Evolutionary conservation across 23 red algal species (phyloP).

Genomic region (Gracilaria caudata): DNA sequence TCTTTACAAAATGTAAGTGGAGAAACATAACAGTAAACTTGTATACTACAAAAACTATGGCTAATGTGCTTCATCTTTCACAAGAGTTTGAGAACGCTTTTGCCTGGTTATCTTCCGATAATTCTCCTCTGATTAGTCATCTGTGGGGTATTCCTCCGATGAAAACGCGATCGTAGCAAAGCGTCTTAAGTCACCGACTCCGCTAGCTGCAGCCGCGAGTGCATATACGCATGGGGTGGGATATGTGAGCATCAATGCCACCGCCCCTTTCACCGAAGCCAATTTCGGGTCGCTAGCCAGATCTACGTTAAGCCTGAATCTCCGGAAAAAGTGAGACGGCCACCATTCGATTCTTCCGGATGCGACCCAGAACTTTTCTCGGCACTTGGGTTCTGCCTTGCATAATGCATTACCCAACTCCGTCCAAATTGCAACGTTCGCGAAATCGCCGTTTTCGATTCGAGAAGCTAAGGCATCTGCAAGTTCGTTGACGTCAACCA

Average conservation of each 20-base stretch:
- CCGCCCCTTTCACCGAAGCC: slow-evolving; percentile 50
- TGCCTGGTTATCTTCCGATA: neutral
- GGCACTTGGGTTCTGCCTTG: neutral
- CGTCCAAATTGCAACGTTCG: slow-evolving; percentile 55
- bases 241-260: slow-evolving; percentile 31
- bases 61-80: neutral
- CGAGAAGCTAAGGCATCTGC: slow-evolving; percentile 49
- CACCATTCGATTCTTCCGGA: slow-evolving; percentile 51
- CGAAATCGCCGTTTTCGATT: slow-evolving; percentile 64
- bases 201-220: slow-evolving; percentile 24
- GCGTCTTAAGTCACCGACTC: slow-evolving; percentile 22
- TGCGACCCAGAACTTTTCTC: slow-evolving; percentile 21
- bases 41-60: slow-evolving; percentile 1
- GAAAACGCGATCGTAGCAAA: neutral
- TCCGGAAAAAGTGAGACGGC: slow-evolving; percentile 68
- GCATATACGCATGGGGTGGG: slow-evolving; percentile 34
- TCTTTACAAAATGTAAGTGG: neutral
- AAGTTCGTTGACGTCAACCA: slow-evolving; percentile 36
- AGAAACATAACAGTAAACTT: slow-evolving; percentile 5
- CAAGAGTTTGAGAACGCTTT: neutral
- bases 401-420: slow-evolving; percentile 25
- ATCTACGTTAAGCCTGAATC: slow-evolving; percentile 32
- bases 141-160: neutral
- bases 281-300: slow-evolving; percentile 23
- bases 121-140: neutral